phyloP scores from a whole-genome alignment of 1,284 basidiomycete genomes.

The Ceratobasidium sp. region DNA sequence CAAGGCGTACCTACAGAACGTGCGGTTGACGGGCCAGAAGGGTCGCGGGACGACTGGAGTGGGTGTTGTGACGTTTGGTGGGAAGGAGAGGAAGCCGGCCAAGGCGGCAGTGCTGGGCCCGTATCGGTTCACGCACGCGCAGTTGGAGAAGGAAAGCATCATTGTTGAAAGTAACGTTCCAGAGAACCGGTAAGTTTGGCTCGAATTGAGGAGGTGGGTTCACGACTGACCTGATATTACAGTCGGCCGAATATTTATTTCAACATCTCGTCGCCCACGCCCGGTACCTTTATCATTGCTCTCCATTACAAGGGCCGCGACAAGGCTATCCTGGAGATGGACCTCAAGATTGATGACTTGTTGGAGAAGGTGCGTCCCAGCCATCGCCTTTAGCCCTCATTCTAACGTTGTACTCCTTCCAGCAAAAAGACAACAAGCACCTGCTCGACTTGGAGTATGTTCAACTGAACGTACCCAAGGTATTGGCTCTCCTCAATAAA shows the following conservation, averaged over 20 bases:
- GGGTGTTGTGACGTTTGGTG: slow-evolving; percentile 94
- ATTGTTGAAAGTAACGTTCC: slow-evolving; percentile 99
- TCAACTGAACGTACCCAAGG: slow-evolving; percentile 95
- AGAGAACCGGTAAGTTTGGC: slow-evolving; percentile 82
- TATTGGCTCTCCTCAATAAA: slow-evolving; percentile 90
- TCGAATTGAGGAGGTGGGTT: slow-evolving; percentile 1
- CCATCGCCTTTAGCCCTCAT: slow-evolving; percentile 7
- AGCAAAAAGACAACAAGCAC: slow-evolving; percentile 99
- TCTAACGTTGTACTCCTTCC: slow-evolving; percentile 46
- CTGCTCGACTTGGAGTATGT: slow-evolving; percentile 97
- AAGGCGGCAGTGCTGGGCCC: slow-evolving; percentile 92
- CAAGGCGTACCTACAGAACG: slow-evolving; percentile 99
- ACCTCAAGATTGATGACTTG: slow-evolving; percentile 98
- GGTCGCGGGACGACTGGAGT: slow-evolving; percentile 87
- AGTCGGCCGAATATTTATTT: slow-evolving; percentile 98
- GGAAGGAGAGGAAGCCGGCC: slow-evolving; percentile 93
- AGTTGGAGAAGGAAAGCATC: slow-evolving; percentile 99
- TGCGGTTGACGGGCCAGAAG: slow-evolving; percentile 87
- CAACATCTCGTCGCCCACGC: slow-evolving; percentile 96
- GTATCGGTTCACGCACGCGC: slow-evolving; percentile 96
- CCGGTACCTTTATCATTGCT: slow-evolving; percentile 98
- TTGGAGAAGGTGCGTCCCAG: slow-evolving; percentile 82
- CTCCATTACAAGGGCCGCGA: slow-evolving; percentile 99
- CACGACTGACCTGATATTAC: slow-evolving; percentile 29
- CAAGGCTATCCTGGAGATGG: slow-evolving; percentile 99